Base-by-base conservation (phyloP, 768 basidiomycete genomes). In the Leccinum subtestaceum region DNA sequence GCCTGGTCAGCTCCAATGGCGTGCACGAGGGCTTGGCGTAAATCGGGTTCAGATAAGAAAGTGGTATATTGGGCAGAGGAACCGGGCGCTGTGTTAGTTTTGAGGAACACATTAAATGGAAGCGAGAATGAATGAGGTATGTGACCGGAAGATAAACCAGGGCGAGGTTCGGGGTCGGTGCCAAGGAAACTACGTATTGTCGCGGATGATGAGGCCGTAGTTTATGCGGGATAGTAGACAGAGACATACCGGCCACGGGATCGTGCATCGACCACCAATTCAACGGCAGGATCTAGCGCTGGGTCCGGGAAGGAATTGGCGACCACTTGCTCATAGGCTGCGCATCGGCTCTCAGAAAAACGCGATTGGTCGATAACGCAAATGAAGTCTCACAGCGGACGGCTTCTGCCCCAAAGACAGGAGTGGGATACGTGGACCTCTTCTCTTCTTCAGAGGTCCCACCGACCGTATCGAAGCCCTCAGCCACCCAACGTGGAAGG, bases 231-330 rank as follows among this genome's bases (percentile, higher is more conserved):
- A 48, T 48, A 48, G 47, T 27, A 34, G 48, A 17, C 5, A 45
- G 48, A 49, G 49, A 69, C 80, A 49, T 64, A 92, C 91, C 96
- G 83, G 62, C 86, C 92, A n/a, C 76, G 77, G 10, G 94, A 78
- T 50, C 97, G 84, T 27, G 96, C 95, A 70, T 99, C 97, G 4
- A 98, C 77, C 1, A 98, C 87, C 19, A 96, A 71, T 63, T 89
- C 87, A 21, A 82, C 80, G 51, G 70, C 62, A 12, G 79, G 69
- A 51, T 80, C 75, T 13, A 70, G 72, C 2, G 76, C 72, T 5
- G 80, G 79, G 52, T 81, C 76, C 50, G 77, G 72, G 47, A 72
- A 62, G 1, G 89, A 81, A 72, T 97, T 97, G 21, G 78, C 69
- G 2, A 91, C 85, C 55, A 98, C 84, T 65, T 95, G 81, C 54